These are phyloP conservation scores for Scleromitrula shiraiana DNA, from an alignment of 2,329 filamentous ascomycete genomes.

Conservation along the genomic window DNA sequence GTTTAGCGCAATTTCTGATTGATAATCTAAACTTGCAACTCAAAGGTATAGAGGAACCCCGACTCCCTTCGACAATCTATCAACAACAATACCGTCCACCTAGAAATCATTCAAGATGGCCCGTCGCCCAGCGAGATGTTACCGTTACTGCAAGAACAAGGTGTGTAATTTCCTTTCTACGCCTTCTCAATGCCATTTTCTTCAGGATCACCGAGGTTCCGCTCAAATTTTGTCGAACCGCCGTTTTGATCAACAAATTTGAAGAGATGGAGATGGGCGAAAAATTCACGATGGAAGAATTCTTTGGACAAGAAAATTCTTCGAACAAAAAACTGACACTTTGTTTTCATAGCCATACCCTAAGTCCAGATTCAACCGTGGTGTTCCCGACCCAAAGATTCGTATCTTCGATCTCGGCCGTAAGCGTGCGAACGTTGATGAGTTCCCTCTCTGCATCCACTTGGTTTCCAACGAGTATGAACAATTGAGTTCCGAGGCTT, in stretches of 20 bases:
- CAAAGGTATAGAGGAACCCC: conserved; percentile 1
- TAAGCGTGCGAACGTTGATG: conserved; percentile 97
- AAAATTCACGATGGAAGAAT: background rate
- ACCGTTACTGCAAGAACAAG: conserved; percentile 99
- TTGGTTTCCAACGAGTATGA: conserved; percentile 99
- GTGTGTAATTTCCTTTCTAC: conserved; percentile 44
- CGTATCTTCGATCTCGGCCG: conserved; percentile 98
- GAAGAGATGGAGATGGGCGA: background rate
- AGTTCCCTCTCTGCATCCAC: conserved; percentile 99
- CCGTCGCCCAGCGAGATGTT: conserved; percentile 98
- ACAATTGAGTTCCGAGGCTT: conserved; percentile 98
- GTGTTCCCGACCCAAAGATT: conserved; percentile 78
- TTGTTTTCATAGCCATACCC: conserved; percentile 67
- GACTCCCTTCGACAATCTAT: conserved; percentile 14
- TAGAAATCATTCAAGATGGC: conserved; percentile 82
- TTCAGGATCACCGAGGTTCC: background rate
- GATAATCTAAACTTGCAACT: conserved; percentile 1
- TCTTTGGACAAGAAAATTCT: background rate
- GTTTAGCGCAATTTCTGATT: background rate
- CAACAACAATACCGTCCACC: conserved; percentile 38
- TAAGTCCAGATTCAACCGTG: conserved; percentile 99
- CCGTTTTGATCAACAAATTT: background rate
- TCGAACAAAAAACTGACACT: conserved; percentile 12
- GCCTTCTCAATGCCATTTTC: background rate
- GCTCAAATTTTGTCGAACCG: background rate